Conservation (phyloP, 2,329 filamentous ascomycete species). For the Seiridium unicorne region DNA sequence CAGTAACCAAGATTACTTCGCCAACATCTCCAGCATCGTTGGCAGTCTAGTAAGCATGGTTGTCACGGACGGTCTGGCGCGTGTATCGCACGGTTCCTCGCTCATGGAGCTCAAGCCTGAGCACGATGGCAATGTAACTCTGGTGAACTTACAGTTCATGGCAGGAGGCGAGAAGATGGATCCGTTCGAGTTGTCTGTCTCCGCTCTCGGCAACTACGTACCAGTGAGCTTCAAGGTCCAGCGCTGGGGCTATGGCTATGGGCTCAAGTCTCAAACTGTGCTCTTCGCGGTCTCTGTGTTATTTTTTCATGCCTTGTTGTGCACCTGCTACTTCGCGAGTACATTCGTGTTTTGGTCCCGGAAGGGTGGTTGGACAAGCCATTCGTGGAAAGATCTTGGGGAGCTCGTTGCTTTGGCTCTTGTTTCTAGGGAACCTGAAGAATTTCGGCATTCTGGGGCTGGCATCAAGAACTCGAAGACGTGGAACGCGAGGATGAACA, state of each 20-base stretch:
- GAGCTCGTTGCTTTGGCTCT: neutral
- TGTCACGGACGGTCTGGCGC: too few relatives aligned
- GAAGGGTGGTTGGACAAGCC: neutral
- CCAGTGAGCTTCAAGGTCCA: neutral
- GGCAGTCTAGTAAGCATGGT: too few relatives aligned
- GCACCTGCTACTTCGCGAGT: neutral
- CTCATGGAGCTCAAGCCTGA: too few relatives aligned
- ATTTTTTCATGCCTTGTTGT: neutral
- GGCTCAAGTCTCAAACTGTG: neutral
- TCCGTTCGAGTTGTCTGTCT: neutral
- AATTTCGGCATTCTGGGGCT: too few relatives aligned
- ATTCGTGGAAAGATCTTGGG: neutral
- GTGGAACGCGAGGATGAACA: too few relatives aligned
- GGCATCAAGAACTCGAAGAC: too few relatives aligned
- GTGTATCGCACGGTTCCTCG: too few relatives aligned
- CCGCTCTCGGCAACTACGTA: neutral
- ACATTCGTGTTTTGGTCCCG: neutral
- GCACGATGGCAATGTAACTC: neutral
- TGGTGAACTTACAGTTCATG: neutral
- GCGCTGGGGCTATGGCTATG: conserved; percentile 4
- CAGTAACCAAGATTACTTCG: too few relatives aligned
- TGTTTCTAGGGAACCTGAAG: neutral
- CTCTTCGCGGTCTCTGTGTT: neutral
- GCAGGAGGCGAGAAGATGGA: neutral
- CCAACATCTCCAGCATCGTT: too few relatives aligned